These are phyloP conservation scores for Cyberlindnera xishuangbannaensis DNA, from an alignment of 805 yeast genomes.

Conservation along the genomic window DNA sequence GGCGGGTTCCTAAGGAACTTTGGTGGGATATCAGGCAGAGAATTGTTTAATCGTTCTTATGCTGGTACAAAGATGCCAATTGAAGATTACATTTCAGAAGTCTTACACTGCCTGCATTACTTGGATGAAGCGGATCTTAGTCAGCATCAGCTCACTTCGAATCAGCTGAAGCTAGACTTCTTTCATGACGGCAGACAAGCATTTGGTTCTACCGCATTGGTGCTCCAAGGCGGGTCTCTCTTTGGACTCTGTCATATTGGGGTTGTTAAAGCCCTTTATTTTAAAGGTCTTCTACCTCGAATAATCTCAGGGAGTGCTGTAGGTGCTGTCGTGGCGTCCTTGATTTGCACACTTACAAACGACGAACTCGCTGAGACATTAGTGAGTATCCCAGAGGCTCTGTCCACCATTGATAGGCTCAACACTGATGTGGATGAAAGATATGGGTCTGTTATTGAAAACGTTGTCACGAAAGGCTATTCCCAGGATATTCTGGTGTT, in stretches of 20 bases:
- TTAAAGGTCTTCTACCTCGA: constrained; percentile 70
- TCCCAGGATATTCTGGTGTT: constrained; percentile 81
- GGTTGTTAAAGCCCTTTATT: constrained; percentile 77
- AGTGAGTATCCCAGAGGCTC: constrained; percentile 34
- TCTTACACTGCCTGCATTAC: constrained; percentile 58
- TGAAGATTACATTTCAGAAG: constrained; percentile 80
- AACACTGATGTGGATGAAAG: constrained; percentile 52
- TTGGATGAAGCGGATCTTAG: constrained; percentile 34
- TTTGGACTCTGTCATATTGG: constrained; percentile 95
- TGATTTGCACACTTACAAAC: constrained; percentile 69
- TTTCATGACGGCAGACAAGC: constrained; percentile 84
- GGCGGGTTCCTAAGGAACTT: constrained; percentile 83
- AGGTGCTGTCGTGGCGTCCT: constrained; percentile 88
- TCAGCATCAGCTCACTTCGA: constrained; percentile 29
- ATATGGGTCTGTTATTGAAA: constrained; percentile 66
- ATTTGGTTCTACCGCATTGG: constrained; percentile 84
- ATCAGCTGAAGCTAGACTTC: constrained; percentile 61
- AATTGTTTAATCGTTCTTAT: constrained; percentile 73
- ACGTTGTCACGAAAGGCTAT: constrained; percentile 72
- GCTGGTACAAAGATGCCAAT: constrained; percentile 86
- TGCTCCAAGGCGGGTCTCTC: constrained; percentile 90
- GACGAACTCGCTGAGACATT: constrained; percentile 50
- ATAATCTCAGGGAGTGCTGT: constrained; percentile 89
- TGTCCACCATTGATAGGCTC: constrained; percentile 34
- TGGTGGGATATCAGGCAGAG: constrained; percentile 81